Base-by-base conservation (phyloP, 768 basidiomycete genomes). In the Clavaria fumosa region DNA sequence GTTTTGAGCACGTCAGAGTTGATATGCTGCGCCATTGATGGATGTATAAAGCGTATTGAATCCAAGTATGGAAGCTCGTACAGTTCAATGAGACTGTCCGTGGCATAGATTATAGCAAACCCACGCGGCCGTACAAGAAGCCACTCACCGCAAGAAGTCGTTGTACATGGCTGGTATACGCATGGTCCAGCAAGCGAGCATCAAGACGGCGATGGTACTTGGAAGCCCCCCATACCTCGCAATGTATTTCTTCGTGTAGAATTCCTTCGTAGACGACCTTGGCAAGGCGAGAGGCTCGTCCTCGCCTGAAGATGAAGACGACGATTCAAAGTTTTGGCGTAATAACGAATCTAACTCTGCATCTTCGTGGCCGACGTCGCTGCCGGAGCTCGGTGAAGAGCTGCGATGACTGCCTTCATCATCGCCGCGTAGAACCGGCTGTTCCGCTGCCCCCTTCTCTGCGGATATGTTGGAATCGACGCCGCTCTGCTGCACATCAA, bases 11-110 rank as follows among this genome's bases (percentile, higher is more conserved):
- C 71, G 42, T 82, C 70, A 55, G 77, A 78, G 21, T 78, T 79
- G 35, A 93, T 70, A 58, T 88, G 85, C 27, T 54, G 49, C 2
- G 63, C 63, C 67, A 91, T 70, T 12, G 57, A 60, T 22, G 41
- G 43, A 1, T 86, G 82, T 5, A 93, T 57, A 23, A 71, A 49
- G 22, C 70, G 68, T 22, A 73, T 54, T 22, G 73, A 67, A 45
- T 88, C 80, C 28, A 95, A 63, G 57, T 89, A 91, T 1, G 86
- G 88, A 27, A 95, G 62, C 23, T 74, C 62, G 49, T 82, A 77
- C 22, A 60, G 58, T 51, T 89, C 82, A 31, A 90, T 77, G 39
- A 77, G 53, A 14, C 44, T 45, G 33, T 10, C n/a, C 9, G 20
- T 32, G 28, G 23, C 7, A 31, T 9, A 28, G 28, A 23, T 20